These are phyloP conservation scores for Rhinocladiella similis DNA, from an alignment of 2,329 filamentous ascomycete genomes.

Conservation along the genomic window DNA sequence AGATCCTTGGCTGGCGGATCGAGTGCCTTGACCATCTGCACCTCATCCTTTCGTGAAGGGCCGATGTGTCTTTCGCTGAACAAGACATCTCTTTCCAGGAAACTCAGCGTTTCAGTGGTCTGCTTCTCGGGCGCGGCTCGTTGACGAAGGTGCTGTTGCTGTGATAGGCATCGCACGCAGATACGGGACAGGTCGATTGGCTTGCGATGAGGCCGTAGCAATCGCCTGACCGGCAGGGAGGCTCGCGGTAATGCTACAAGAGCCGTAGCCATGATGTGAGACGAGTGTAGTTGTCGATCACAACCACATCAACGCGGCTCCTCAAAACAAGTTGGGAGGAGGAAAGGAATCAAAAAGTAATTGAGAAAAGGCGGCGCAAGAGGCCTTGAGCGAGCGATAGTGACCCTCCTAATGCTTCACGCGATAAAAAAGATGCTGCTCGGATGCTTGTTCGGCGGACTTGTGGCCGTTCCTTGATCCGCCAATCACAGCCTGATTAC, in stretches of 20 bases:
- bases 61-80: slow-evolving; percentile 75
- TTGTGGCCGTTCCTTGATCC: background rate
- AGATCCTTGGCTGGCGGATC: slow-evolving; percentile 71
- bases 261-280: background rate
- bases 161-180: slow-evolving; percentile 17
- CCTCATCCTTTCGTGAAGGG: slow-evolving; percentile 89
- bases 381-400: background rate
- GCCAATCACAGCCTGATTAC: background rate
- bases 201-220: slow-evolving; percentile 6
- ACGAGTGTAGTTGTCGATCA: background rate
- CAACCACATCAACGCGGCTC: background rate
- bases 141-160: slow-evolving; percentile 4
- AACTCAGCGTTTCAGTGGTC: background rate
- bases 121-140: background rate
- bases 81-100: slow-evolving; percentile 7
- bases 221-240: slow-evolving; percentile 8
- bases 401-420: background rate
- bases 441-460: background rate
- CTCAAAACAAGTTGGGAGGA: background rate
- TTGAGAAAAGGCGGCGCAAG: background rate
- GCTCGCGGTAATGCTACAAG: background rate
- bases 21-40: slow-evolving; percentile 79
- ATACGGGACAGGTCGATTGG: slow-evolving; percentile 9
- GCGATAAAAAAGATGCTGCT: background rate
- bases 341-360: background rate